These are phyloP conservation scores for Aureobasidium sp. DNA, from an alignment of 2,329 filamentous ascomycete genomes.

Conservation along the genomic window DNA sequence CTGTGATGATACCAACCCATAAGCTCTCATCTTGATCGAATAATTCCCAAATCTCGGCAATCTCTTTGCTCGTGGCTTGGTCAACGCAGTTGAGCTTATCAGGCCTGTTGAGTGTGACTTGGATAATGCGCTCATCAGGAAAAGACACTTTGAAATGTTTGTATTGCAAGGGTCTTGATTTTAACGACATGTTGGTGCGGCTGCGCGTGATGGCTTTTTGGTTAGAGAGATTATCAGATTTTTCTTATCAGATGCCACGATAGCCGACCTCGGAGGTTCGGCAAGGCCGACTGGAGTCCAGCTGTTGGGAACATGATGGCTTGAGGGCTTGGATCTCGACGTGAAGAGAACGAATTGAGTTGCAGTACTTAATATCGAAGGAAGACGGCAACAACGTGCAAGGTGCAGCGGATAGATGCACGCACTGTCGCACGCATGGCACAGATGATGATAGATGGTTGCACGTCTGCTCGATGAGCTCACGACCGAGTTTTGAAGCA, in stretches of 20 bases:
- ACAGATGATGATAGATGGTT: not conserved
- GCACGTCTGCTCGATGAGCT: not conserved
- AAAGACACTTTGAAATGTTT: slow-evolving; percentile 31
- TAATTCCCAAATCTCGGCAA: slow-evolving; percentile 44
- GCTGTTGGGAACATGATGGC: not conserved
- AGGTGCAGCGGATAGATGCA: not conserved
- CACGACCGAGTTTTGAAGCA: not conserved
- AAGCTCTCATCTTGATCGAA: slow-evolving; percentile 37
- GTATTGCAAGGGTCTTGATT: slow-evolving; percentile 1
- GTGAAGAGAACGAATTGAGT: not conserved
- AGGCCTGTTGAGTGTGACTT: slow-evolving; percentile 37
- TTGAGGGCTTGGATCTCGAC: not conserved
- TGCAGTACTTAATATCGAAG: not conserved
- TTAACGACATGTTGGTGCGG: not conserved
- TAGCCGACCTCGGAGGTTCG: not conserved
- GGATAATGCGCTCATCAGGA: slow-evolving; percentile 40
- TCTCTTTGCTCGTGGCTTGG: slow-evolving; percentile 37
- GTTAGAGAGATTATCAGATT: not conserved
- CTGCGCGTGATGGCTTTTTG: not conserved
- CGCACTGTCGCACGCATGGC: not conserved
- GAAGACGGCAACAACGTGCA: slow-evolving; percentile 1
- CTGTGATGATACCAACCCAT: slow-evolving; percentile 38
- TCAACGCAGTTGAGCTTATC: slow-evolving; percentile 16
- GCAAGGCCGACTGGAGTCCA: not conserved
- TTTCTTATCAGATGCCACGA: not conserved